phyloP scores from a whole-genome alignment of 768 basidiomycete species.

The Lactarius akahatsu region DNA sequence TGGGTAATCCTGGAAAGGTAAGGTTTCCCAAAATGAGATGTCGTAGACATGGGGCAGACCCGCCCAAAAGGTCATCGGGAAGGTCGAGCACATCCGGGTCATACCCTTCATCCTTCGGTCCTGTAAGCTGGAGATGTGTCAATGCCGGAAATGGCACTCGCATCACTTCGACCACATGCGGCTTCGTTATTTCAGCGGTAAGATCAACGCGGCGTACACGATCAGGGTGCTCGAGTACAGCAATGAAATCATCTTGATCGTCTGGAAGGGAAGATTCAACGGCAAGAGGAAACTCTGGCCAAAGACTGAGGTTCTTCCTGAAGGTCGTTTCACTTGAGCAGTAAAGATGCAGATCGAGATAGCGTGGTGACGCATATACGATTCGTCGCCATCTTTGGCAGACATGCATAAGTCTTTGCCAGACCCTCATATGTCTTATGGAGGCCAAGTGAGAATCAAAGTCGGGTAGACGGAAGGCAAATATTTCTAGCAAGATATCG shows the following conservation, averaged over 20 bases:
- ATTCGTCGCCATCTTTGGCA: not conserved
- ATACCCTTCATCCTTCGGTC: not conserved
- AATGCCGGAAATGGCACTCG: not conserved
- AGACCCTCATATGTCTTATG: not conserved
- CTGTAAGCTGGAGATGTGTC: not conserved
- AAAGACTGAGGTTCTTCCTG: not conserved
- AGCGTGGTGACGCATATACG: not conserved
- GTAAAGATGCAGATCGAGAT: not conserved
- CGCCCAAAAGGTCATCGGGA: not conserved
- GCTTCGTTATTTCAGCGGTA: too few species aligned
- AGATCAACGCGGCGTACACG: not conserved
- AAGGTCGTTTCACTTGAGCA: not conserved
- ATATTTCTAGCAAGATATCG: not conserved
- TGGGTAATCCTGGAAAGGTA: not conserved
- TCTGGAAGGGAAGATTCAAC: not conserved
- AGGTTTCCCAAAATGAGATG: not conserved
- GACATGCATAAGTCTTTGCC: not conserved
- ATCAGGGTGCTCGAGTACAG: not conserved
- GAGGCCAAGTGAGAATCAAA: accelerated
- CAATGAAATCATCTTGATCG: not conserved
- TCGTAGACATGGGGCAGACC: not conserved
- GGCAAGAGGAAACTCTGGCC: not conserved
- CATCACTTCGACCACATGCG: not conserved
- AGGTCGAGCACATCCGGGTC: not conserved
- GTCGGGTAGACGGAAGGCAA: not conserved